Percentiles rank a stretch among this genome's conserved stretches.
Conservation (phyloP, 2,329 filamentous ascomycete species). For the Phaeoacremonium minimum region DNA sequence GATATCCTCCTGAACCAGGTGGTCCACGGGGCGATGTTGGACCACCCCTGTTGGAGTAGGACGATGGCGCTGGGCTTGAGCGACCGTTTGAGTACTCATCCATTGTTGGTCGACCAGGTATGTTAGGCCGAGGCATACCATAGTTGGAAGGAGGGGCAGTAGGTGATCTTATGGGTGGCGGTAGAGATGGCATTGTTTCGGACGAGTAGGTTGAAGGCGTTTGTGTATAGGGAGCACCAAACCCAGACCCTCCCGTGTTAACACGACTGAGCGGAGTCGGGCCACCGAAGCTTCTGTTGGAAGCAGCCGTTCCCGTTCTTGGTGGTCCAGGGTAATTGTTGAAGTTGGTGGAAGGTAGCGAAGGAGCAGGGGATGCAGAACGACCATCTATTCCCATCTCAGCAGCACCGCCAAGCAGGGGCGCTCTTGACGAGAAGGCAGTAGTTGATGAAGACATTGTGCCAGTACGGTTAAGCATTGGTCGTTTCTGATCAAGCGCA, state of each 20-base stretch:
- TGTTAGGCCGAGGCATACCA: conserved; percentile 9
- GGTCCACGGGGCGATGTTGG: conserved; percentile 12
- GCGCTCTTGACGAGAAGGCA: conserved; percentile 20
- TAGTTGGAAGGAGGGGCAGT: conserved; percentile 6
- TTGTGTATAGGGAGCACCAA: conserved; percentile 14
- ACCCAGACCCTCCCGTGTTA: conserved; percentile 16
- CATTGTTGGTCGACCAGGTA: conserved; percentile 6
- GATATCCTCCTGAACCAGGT: conserved; percentile 10
- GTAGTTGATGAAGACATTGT: conserved; percentile 18
- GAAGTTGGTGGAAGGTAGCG: conserved; percentile 13
- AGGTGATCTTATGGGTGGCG: conserved; percentile 18
- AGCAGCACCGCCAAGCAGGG: conserved; percentile 23
- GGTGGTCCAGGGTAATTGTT: conserved; percentile 11
- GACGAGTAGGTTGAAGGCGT: conserved; percentile 17
- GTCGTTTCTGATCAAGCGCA: conserved; percentile 47
- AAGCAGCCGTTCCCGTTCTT: conserved; percentile 15
- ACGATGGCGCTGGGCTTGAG: conserved; percentile 23
- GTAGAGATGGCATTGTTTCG: conserved; percentile 18
- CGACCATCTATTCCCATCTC: conserved; percentile 19
- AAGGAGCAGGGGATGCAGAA: conserved; percentile 20
- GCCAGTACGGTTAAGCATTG: conserved; percentile 29
- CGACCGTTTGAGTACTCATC: conserved; percentile 14
- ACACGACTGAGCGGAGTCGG: conserved; percentile 15
- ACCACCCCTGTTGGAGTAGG: conserved; percentile 12
- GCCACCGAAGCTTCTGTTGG: conserved; percentile 17